Evolutionary conservation across 768 basidiomycete species (phyloP), one percentile per base, ranked within the genome.

Genomic region (Mycena metata): DNA sequence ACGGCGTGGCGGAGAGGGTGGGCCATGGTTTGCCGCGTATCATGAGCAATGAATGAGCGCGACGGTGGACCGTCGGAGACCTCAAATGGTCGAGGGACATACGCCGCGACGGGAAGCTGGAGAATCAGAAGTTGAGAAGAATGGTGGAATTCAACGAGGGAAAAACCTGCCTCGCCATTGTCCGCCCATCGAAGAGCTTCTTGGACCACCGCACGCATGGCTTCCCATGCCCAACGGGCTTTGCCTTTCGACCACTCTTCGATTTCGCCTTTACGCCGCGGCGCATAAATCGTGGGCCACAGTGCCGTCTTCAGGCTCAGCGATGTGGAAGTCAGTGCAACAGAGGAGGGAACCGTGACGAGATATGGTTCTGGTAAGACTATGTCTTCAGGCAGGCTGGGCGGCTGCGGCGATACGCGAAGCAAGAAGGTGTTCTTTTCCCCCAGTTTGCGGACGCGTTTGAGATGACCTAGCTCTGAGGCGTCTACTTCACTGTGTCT

Each of bases 1-100:
- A 89, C 86, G 12, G 96, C 90, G 76, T 99, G 98, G 10, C 92
- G 88, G 10, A 99, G 88, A 3, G 96, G 93, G 75, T 98, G 96
- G 0, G 72, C 66, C 0, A 86, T 82, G 2, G 92, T 88, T 10
- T 61, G 77, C 39, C 98, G 89, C 3, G 90, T 92, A 77, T 99
- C 98, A 71, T 83, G 77, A 0, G 89, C 89, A 11, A 85, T 79
- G 68, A 92, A 86, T 5, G 86, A 47, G 47, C 72, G 54, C 33
- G 26, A 54, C 66, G 72, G 69, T 58, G 71, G 54, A 19, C 81
- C 79, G 17, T 71, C 70, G 5, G 45, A 35, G 6, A 26, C 46
- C 60, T 80, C 80, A 71, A 84, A 85, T 3, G 91, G 85, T 39
- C 80, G 73, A 1, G 93, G 89, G 50, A 95, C 87, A 77, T 90